Base-by-base conservation (phyloP, 129 eudicot species). In the Gnaphalium uliginosum region DNA sequence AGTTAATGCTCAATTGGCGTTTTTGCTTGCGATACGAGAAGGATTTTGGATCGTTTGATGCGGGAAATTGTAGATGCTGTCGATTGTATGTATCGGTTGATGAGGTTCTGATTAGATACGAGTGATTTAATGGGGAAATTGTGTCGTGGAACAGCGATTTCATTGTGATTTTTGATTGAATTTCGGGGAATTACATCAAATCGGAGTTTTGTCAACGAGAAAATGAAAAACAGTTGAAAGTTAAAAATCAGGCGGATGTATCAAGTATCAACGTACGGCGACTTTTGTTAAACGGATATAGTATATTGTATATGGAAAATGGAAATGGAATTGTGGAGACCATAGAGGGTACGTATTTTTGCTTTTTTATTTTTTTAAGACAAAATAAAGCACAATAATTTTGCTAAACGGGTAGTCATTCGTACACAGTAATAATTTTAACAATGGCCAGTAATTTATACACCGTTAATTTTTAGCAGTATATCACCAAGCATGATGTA, bases 131-230 rank as follows among this genome's bases (percentile, higher is more conserved):
- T 24, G 80, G 56, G 1, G 73, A 69, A 19, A 74, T 79, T 73
- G 96, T 72, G 37, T 77, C 82, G 46, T 70, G 66, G 30, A 82
- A 76, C 72, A 86, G 81, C 27, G 86, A 83, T 78, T 87, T 82
- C 96, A 87, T 92, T 74, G 86, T 76, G 72, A 71, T 68, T 0
- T 68, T 19, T 1, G 57, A 26, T 43, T 8, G 48, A 1, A 46
- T 59, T 59, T 46, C 65, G 82, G 65, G 48, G 33, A 43, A 21
- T 65, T 76, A 72, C 71, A 59, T 78, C 76, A 78, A 69, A 69
- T 26, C 24, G 53, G 58, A 59, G 69, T 25, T 70, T 73, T 77
- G 39, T 68, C 59, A 54, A 66, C 9, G 77, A 5, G 5, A 43
- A 39, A 11, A 43, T 10, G 69, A 79, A 73, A 77, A 69, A 9